These are phyloP conservation scores for Phallus indusiatus DNA, from an alignment of 768 basidiomycete species.

Conservation along the genomic window DNA sequence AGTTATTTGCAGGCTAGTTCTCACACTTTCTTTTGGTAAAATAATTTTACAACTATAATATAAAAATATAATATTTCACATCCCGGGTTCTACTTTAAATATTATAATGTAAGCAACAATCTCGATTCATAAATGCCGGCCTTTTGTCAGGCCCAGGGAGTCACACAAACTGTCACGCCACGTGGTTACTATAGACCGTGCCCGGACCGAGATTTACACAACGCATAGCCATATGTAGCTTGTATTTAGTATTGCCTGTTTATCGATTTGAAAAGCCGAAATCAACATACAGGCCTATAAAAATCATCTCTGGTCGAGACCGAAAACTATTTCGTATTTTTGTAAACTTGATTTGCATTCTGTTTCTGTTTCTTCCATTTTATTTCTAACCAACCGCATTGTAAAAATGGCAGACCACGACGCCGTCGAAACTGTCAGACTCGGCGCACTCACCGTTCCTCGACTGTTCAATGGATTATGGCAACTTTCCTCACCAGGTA, in stretches of 20 bases:
- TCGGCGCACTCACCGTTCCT: constrained; percentile 50
- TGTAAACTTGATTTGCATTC: too few relatives aligned
- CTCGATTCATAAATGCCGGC: neutral
- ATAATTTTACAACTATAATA: neutral
- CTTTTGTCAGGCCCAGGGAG: neutral
- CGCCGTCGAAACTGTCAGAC: constrained; percentile 35
- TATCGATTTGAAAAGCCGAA: neutral
- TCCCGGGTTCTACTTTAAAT: neutral
- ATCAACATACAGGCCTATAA: neutral
- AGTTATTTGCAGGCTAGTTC: too few relatives aligned
- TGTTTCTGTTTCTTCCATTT: too few relatives aligned
- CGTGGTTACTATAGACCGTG: neutral
- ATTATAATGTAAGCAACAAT: neutral
- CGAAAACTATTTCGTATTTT: neutral
- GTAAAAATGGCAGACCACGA: neutral
- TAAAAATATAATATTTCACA: neutral
- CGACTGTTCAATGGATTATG: constrained; percentile 73
- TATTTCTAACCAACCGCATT: too few relatives aligned
- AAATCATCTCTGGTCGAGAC: neutral
- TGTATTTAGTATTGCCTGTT: too few relatives aligned
- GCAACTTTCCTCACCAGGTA: constrained; percentile 50
- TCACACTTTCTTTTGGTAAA: neutral
- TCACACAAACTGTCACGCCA: neutral
- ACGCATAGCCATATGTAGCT: too few relatives aligned
- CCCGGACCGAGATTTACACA: neutral